Percentiles rank a stretch among this genome's conserved stretches.
Evolutionary conservation across 2,329 filamentous ascomycete species (phyloP).

Genomic region (Fusarium irregulare): DNA sequence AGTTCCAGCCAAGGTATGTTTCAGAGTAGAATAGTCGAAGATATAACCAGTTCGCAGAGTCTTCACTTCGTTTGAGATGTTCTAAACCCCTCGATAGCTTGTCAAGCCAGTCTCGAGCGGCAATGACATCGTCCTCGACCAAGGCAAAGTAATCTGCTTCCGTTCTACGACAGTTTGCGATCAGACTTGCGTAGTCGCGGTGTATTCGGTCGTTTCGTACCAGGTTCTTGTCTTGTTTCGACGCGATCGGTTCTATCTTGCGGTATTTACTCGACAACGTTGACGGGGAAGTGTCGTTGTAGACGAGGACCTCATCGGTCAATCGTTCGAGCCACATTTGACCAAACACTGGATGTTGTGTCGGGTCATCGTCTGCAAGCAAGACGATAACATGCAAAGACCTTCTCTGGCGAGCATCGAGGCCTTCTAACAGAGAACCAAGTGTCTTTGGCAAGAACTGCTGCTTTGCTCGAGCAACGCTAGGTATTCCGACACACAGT

Average conservation of each 20-base stretch:
- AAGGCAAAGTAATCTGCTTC: constrained; percentile 47
- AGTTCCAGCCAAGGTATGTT: constrained; percentile 51
- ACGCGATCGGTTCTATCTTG: background rate
- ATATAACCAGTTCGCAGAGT: constrained; percentile 46
- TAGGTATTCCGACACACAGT: constrained; percentile 48
- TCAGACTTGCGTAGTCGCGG: constrained; percentile 45
- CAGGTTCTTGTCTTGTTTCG: background rate
- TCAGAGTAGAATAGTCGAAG: constrained; percentile 52
- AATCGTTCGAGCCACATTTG: constrained; percentile 47
- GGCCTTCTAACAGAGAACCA: constrained; percentile 47
- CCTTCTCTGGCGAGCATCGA: constrained; percentile 44
- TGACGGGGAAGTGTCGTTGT: constrained; percentile 6
- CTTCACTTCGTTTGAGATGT: constrained; percentile 41
- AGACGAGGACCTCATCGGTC: constrained; percentile 48
- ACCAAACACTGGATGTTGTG: constrained; percentile 44
- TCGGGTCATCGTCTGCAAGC: constrained; percentile 46
- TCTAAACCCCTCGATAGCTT: constrained; percentile 19
- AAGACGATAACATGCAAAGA: constrained; percentile 46
- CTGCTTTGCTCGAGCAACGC: constrained; percentile 41
- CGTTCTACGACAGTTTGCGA: constrained; percentile 39
- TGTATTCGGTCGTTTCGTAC: constrained; percentile 44
- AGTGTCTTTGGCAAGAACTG: constrained; percentile 43
- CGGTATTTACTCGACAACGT: background rate
- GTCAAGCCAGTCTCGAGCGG: constrained; percentile 47
- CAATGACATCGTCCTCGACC: constrained; percentile 51